phyloP scores from a whole-genome alignment of 768 basidiomycete species.

The Suillus tomentosus region DNA sequence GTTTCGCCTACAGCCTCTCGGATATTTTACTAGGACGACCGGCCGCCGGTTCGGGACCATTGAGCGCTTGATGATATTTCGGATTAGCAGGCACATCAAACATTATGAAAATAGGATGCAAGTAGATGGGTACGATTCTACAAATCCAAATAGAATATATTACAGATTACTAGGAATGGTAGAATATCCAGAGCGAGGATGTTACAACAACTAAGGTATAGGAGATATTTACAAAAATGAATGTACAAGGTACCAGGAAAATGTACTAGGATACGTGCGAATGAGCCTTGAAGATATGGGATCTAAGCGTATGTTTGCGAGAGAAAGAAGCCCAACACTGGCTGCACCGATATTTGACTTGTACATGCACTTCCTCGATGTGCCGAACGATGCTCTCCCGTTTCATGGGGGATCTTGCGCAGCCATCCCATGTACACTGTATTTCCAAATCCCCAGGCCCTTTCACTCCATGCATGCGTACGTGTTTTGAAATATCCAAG shows the following conservation, averaged over 20 bases:
- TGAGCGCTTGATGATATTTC: neutral
- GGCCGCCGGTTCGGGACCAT: neutral
- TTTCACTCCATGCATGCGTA: constrained; percentile 25
- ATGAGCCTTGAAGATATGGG: constrained; percentile 16
- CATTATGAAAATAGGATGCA: neutral
- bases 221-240: neutral
- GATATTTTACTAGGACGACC: neutral
- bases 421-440: constrained; percentile 24
- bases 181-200: neutral
- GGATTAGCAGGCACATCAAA: neutral
- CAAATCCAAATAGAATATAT: neutral
- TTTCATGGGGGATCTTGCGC: constrained; percentile 21
- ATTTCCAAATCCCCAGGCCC: constrained; percentile 18
- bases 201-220: neutral
- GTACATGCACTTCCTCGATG: constrained; percentile 28
- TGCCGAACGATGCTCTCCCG: constrained; percentile 32
- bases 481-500: constrained; percentile 22
- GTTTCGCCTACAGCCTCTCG: neutral
- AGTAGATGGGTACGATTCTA: neutral
- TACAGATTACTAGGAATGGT: neutral
- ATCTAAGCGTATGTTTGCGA: constrained; percentile 24
- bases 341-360: constrained; percentile 18
- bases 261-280: neutral
- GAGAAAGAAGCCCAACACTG: constrained; percentile 27
- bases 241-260: neutral